Conservation (phyloP, 2,329 filamentous ascomycete genomes). For the Xylariaceae sp. region DNA sequence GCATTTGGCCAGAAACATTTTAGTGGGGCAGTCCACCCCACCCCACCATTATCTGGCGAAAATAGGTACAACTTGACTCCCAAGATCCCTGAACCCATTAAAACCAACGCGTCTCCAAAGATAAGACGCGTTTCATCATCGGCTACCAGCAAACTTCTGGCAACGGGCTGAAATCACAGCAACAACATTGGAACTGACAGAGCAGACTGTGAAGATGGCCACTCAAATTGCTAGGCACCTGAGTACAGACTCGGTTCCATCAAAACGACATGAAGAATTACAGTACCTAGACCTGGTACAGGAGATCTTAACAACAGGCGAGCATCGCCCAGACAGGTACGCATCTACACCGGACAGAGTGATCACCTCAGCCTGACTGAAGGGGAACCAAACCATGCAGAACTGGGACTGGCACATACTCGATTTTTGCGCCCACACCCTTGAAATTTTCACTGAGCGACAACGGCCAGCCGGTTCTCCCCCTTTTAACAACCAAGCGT, state of each 20-base stretch:
- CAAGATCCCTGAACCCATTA: constrained; percentile 2
- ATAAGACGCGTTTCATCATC: constrained; percentile 9
- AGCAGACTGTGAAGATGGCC: background rate
- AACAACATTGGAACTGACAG: constrained; percentile 9
- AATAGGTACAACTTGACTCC: no score
- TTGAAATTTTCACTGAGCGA: constrained; percentile 80
- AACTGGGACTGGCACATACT: constrained; percentile 88
- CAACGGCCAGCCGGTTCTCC: constrained; percentile 61
- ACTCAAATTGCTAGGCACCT: background rate
- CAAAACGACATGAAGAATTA: constrained; percentile 68
- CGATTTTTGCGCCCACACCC: constrained; percentile 80
- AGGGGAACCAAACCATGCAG: no score
- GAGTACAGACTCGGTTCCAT: constrained; percentile 7
- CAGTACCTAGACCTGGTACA: constrained; percentile 90
- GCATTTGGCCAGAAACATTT: no score
- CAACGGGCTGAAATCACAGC: background rate
- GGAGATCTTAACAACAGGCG: constrained; percentile 75
- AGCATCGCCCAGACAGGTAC: constrained; percentile 82
- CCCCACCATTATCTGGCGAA: no score
- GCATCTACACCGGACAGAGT: background rate
- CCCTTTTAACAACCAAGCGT: constrained; percentile 93
- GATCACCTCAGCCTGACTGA: no score
- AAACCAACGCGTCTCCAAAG: constrained; percentile 12
- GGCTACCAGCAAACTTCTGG: background rate
- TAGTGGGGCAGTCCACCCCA: no score